Evolutionary conservation across 208 protist genomes (phyloP), one percentile per base, ranked within the genome.

Genomic region (Leishmania turanica): DNA sequence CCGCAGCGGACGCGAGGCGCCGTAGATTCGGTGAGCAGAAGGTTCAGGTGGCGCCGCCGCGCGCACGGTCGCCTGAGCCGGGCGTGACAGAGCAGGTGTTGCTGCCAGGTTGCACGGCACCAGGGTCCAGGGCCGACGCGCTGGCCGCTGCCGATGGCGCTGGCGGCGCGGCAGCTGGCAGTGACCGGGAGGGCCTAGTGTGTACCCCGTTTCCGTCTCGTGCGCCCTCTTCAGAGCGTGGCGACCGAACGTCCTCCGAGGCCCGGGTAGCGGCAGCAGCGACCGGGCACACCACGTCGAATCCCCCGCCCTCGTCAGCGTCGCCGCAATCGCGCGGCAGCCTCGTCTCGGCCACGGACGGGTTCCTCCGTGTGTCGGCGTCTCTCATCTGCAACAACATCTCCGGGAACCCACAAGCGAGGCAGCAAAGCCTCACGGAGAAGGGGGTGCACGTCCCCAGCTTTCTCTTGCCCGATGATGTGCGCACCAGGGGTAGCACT

Each of bases 331-430:
- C 42, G 15, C 27, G 27, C 31, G 49, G 27, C 49, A 9, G 13
- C 37, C 71, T 31, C 15, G 45, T 56, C 71, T 87, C 89, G 27
- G 74, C 83, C 42, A 92, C 91, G 24, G 88, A 92, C 24, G 89
- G 91, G n/a, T 84, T 87, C 51, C 77, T 96, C 51, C 81, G 76
- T 42, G 80, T 96, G 21, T 89, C 82, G 2, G 86, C 84, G 7
- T 88, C 90, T 21, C 86, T 95, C 31, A 62, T 84, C 31, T 90
- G 88, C 84, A 95, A 93, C 78, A 88, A 89, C 82, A 89, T 95
- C 70, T 93, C 90, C 24, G 92, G 92, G 17, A 93, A 92, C 83
- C 87, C 87, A 19, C 88, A 88, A 34, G 79, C 87, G 47, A 86
- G n/a, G 19, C 81, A 80, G 58, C 64, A 91, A 56, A 89, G 37